Evolutionary conservation across 108 stramenopile genomes (phyloP).

Genomic region (Cyclotella kingstonii): DNA sequence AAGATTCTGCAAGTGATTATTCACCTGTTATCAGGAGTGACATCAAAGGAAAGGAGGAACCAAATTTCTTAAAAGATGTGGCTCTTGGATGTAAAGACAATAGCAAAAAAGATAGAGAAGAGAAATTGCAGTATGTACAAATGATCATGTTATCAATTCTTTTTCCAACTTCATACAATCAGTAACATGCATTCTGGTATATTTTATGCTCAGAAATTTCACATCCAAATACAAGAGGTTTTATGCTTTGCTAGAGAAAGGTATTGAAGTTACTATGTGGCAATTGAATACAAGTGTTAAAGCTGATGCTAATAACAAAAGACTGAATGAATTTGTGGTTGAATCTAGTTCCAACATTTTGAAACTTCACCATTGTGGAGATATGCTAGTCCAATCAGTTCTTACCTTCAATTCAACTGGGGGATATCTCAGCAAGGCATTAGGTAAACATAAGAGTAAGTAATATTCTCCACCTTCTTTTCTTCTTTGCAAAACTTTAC

Average conservation of each 20-base stretch:
- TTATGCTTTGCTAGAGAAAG: conserved; percentile 67
- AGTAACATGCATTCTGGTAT: conserved; percentile 13
- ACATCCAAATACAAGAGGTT: conserved; percentile 72
- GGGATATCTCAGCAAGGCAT: conserved; percentile 86
- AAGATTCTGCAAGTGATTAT: conserved; percentile 54
- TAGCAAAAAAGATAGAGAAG: conserved; percentile 81
- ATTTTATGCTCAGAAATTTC: conserved; percentile 74
- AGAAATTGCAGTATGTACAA: conserved; percentile 59
- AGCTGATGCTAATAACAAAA: conserved; percentile 49
- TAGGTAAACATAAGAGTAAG: conserved; percentile 67
- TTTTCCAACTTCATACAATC: too few relatives aligned
- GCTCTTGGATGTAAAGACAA: conserved; percentile 83
- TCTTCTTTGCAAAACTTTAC: too few relatives aligned
- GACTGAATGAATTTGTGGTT: conserved; percentile 72
- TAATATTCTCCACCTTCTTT: background rate
- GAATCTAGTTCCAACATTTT: conserved; percentile 77
- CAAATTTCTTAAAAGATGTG: conserved; percentile 54
- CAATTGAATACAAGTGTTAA: conserved; percentile 68
- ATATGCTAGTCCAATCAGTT: conserved; percentile 74
- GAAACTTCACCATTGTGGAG: conserved; percentile 76
- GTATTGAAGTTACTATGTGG: conserved; percentile 87
- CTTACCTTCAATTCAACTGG: conserved; percentile 77
- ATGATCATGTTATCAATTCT: too few relatives aligned
- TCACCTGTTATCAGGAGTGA: conserved; percentile 84
- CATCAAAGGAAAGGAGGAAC: conserved; percentile 49